A percentile compares a stretch with the other conserved stretches of the same genome.
These are phyloP conservation scores for Jaenimonas drosophilae DNA, from an alignment of 208 protist genomes.

Conservation along the genomic window DNA sequence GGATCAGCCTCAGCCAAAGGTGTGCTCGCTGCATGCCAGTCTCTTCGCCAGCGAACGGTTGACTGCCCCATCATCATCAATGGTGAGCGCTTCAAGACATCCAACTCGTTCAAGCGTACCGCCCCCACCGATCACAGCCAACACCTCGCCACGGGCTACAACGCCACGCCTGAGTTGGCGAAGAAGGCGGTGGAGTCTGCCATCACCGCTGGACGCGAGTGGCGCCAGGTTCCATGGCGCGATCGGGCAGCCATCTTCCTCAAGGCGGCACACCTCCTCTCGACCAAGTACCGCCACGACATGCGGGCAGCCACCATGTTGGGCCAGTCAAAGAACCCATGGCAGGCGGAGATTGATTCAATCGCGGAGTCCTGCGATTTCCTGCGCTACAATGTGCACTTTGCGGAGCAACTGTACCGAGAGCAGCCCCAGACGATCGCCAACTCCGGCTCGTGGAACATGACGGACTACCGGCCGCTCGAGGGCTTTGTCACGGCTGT, in stretches of 20 bases:
- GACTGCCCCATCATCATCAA: slow-evolving; percentile 90
- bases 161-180: slow-evolving; percentile 79
- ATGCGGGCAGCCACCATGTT: slow-evolving; percentile 93
- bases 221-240: slow-evolving; percentile 78
- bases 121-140: slow-evolving; percentile 79
- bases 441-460: slow-evolving; percentile 90
- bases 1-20: slow-evolving; percentile 45
- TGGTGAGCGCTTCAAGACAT: slow-evolving; percentile 79
- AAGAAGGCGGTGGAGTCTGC: slow-evolving; percentile 83
- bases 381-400: slow-evolving; percentile 93
- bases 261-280: slow-evolving; percentile 86
- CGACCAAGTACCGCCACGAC: slow-evolving; percentile 78
- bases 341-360: slow-evolving; percentile 97
- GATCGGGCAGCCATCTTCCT: slow-evolving; percentile 92
- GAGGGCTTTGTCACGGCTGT: slow-evolving; percentile 95
- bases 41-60: slow-evolving; percentile 21
- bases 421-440: slow-evolving; percentile 76
- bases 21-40: slow-evolving; percentile 60
- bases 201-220: slow-evolving; percentile 62
- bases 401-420: slow-evolving; percentile 87
- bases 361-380: slow-evolving; percentile 95
- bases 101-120: slow-evolving; percentile 39
- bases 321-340: slow-evolving; percentile 95
- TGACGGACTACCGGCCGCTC: slow-evolving; percentile 92
- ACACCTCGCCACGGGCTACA: slow-evolving; percentile 68